Conservation (phyloP, 2,329 filamentous ascomycete genomes). For the Pseudocercospora fijiensis region DNA sequence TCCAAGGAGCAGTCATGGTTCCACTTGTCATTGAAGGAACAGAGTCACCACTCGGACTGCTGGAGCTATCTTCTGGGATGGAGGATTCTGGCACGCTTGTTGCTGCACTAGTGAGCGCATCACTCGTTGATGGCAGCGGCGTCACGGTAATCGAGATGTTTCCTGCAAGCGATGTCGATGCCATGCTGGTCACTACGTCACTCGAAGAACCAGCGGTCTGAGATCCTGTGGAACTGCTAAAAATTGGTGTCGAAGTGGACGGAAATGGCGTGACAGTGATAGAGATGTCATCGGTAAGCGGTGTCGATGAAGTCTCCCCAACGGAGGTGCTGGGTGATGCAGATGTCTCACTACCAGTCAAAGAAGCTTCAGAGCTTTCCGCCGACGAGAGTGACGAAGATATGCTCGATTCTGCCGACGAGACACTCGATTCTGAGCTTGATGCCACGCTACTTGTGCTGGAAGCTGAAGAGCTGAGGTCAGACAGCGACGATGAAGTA, state of each 20-base stretch:
- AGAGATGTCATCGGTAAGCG: neutral
- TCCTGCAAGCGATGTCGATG: neutral
- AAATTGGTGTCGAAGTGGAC: neutral
- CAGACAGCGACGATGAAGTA: no score
- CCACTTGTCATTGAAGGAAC: neutral
- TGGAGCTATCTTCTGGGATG: neutral
- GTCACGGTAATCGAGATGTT: neutral
- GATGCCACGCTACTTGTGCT: neutral
- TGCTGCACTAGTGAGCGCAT: neutral
- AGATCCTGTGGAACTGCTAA: neutral
- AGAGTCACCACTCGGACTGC: neutral
- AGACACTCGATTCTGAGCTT: neutral
- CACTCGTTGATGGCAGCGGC: neutral
- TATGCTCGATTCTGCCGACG: neutral
- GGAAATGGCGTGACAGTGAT: neutral
- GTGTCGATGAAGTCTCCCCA: neutral
- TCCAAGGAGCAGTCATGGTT: neutral
- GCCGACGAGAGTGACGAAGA: neutral
- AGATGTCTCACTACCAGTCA: neutral
- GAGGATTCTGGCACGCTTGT: neutral
- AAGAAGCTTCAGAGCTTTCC: neutral
- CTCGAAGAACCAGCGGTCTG: neutral
- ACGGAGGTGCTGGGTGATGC: neutral
- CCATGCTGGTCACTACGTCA: neutral
- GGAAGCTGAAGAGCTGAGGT: neutral